Base-by-base conservation (phyloP, 2,329 filamentous ascomycete genomes). In the Penicillium sp. region DNA sequence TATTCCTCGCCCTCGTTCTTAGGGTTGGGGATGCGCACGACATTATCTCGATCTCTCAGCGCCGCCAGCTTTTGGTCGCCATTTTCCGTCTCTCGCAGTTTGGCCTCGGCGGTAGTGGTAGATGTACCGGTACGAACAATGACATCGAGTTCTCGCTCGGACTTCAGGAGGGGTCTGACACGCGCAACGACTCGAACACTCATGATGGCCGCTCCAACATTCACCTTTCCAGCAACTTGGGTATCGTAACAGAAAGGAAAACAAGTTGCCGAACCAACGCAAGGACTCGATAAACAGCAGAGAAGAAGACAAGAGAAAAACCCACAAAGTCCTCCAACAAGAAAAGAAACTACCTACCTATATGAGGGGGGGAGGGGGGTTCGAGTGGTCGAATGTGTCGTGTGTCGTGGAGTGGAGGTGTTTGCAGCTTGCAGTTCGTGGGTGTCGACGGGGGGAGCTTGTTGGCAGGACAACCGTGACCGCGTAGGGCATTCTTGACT, bases 1-100 rank as follows among this genome's bases (percentile, higher is more conserved):
- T 92, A 97, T 68, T 92, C 89, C 75, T 97, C 93, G 19, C 83
- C 80, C 61, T 91, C 90, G 68, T 97, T 97, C 79, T 94, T 96
- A 0, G 93, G 92, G 70, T 92, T 97, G 3, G 93, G 93, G 67
- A 97, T 95, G 72, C 89, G 88, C 68, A 97, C 86, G 26, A 95
- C 77, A 23, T 83, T 85, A 18, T 86, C 81, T 61, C 81, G 83
- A 62, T 83, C 83, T 43, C 83, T 77, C 48, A 71, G 54, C 31
- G 69, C 64, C 2, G 68, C 69, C 40, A 69, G 42, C 48, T 65
- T 64, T 40, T 55, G 57, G 43, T 68, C 67, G 47, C 48, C 53
- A 47, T 67, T 69, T 31, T 42, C 52, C 13, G 64, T 59, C 42
- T 61, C 48, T 5, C 54, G 62, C 24, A 58, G 56, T 52, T 64